Evolutionary conservation across 768 basidiomycete genomes (phyloP).

Genomic region (Trametes maxima): DNA sequence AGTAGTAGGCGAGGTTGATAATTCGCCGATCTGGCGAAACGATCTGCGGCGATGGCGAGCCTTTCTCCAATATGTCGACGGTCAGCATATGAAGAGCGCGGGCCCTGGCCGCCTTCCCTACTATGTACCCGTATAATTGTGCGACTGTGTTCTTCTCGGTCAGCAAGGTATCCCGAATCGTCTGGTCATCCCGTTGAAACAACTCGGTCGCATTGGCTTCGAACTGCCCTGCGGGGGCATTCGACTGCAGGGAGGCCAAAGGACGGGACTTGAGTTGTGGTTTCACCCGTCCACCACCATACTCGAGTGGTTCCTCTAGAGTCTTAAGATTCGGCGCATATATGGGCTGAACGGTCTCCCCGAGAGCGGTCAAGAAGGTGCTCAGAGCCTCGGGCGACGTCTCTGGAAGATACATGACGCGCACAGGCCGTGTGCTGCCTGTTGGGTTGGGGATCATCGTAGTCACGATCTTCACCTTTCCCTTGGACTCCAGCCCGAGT

Average conservation of each 20-base stretch:
- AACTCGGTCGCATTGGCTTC: constrained; percentile 44
- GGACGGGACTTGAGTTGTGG: constrained; percentile 13
- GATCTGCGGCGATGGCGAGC: constrained; percentile 43
- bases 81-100: constrained; percentile 63
- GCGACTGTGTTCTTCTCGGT: constrained; percentile 70
- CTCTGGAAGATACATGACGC: constrained; percentile 67
- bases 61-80: constrained; percentile 49
- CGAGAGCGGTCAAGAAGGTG: constrained; percentile 58
- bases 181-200: constrained; percentile 53
- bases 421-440: constrained; percentile 59
- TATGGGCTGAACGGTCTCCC: constrained; percentile 35
- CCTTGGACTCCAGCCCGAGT: constrained; percentile 61
- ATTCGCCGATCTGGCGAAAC: constrained; percentile 58
- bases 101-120: constrained; percentile 65
- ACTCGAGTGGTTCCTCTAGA: constrained; percentile 57
- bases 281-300: constrained; percentile 43
- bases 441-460: constrained; percentile 63
- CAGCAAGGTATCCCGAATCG: constrained; percentile 63
- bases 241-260: background rate
- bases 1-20: constrained; percentile 60
- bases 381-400: constrained; percentile 55
- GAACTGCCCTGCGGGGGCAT: background rate
- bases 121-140: constrained; percentile 74
- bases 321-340: constrained; percentile 45
- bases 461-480: constrained; percentile 69